Evolutionary conservation across 2,329 filamentous ascomycete species (phyloP).

Genomic region (Fusarium nygamai): DNA sequence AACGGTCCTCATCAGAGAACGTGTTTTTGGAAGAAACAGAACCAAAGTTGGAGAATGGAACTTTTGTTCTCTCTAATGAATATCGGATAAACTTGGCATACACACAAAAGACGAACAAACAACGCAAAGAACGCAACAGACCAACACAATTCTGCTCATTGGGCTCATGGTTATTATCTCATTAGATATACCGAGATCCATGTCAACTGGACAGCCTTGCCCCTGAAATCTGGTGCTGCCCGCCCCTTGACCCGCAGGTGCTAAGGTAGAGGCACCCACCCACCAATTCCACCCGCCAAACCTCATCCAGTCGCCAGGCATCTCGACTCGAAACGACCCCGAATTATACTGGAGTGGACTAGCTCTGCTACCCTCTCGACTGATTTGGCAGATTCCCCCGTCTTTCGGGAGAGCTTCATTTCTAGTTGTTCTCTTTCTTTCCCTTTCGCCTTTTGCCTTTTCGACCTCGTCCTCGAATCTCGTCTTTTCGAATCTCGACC

Average conservation of each 20-base stretch:
- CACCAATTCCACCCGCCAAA: slow-evolving; percentile 17
- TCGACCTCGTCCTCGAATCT: slow-evolving; percentile 1
- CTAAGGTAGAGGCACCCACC: slow-evolving; percentile 17
- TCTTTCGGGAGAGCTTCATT: slow-evolving; percentile 35
- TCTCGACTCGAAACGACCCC: slow-evolving; percentile 29
- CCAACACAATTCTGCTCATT: not conserved
- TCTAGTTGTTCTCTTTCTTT: slow-evolving; percentile 13
- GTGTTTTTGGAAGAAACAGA: not conserved
- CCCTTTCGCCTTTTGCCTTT: slow-evolving; percentile 3
- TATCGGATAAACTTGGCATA: not conserved
- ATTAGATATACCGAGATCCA: slow-evolving; percentile 12
- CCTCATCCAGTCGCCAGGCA: slow-evolving; percentile 5
- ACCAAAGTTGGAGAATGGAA: not conserved
- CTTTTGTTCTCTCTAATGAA: not conserved
- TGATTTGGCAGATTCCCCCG: slow-evolving; percentile 34
- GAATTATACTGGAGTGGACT: slow-evolving; percentile 34
- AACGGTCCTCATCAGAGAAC: slow-evolving; percentile 1
- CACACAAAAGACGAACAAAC: not conserved
- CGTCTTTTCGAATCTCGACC: not conserved
- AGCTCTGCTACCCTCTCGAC: slow-evolving; percentile 18
- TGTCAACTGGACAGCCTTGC: slow-evolving; percentile 29
- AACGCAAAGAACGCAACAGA: not conserved
- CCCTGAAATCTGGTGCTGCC: slow-evolving; percentile 40
- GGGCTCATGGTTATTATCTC: slow-evolving; percentile 3
- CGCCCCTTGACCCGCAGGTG: slow-evolving; percentile 35